Conservation (phyloP, 2,329 filamentous ascomycete genomes). For the Exophiala sideris region DNA sequence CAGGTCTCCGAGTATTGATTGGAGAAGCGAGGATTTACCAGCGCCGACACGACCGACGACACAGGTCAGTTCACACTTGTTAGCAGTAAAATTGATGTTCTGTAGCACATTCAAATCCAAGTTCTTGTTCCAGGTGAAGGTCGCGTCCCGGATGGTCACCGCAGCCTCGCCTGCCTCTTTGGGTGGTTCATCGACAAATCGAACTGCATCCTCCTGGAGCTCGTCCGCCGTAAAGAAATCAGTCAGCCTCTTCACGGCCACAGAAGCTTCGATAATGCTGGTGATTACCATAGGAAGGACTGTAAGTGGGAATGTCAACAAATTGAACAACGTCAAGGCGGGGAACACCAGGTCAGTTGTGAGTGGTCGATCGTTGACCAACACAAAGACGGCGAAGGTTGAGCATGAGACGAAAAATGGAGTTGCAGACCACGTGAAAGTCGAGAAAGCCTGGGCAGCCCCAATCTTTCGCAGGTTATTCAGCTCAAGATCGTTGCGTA, state of each 20-base stretch:
- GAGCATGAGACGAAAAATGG: conserved; percentile 97
- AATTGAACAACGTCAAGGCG: conserved; percentile 86
- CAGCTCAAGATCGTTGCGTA: conserved; percentile 91
- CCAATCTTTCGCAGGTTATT: conserved; percentile 96
- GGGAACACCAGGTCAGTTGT: conserved; percentile 96
- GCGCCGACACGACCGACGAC: conserved; percentile 91
- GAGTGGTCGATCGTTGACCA: conserved; percentile 74
- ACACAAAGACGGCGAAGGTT: conserved; percentile 90
- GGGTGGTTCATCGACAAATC: conserved; percentile 60
- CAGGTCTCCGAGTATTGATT: conserved; percentile 83
- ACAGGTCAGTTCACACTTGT: conserved; percentile 90
- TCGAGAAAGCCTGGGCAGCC: conserved; percentile 87
- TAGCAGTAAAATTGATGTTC: conserved; percentile 81
- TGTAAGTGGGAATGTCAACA: conserved; percentile 90
- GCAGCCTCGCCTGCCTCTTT: conserved; percentile 79
- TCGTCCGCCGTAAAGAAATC: conserved; percentile 85
- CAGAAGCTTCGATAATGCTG: conserved; percentile 90
- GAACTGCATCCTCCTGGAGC: conserved; percentile 79
- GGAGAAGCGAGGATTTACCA: conserved; percentile 90
- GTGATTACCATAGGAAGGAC: conserved; percentile 98
- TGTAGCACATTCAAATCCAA: conserved; percentile 65
- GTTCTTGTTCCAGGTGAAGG: conserved; percentile 92
- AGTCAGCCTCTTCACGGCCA: conserved; percentile 82
- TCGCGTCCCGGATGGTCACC: conserved; percentile 75
- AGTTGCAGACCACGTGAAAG: conserved; percentile 97